Evolutionary conservation across 208 protist genomes (phyloP), one percentile per base, ranked within the genome.

Genomic region (Trypanosoma cruzi): DNA sequence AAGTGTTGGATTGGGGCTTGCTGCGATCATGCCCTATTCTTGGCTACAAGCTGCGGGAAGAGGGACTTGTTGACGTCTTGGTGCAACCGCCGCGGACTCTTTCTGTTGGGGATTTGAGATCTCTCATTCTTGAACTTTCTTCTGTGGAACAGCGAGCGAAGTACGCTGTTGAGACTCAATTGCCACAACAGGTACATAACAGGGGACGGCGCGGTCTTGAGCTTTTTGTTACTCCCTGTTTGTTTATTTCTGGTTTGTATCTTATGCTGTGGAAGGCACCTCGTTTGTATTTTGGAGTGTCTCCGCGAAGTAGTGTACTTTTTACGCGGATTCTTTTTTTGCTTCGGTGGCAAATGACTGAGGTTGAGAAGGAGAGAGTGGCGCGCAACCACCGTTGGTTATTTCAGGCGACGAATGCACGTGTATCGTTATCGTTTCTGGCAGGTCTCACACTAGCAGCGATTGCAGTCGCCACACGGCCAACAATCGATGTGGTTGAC

Each of bases 371-470:
- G 14, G 89, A 95, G 65, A 52, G 52, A 18, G n/a, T 95, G 24
- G 84, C 89, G 40, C 82, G 81, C 49, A 77, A 77, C 20, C 80
- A 95, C 72, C 82, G 79, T 14, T 76, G 82, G 26, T 53, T 89
- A 16, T 72, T 95, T 75, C 86, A 85, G 42, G 86, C 85, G 24
- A 95, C 86, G 22, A 92, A 93, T 66, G 74, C 85, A 24, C 81
- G 80, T 3, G 81, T 95, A 13, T 52, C 73, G 10, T 62, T 88
- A 10, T 75, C 84, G 11, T 92, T 90, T 69, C 42, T 86, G 5
- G 60, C 83, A 18, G 89, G 89, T 46, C 56, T 42, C 29, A 67
- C 63, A n/a, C 53, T 93, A 20, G 69, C 80, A 31, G 52, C 46
- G 2, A 26, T 95, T 13, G 84, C 86, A 7, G 61, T 76, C 55